Evolutionary conservation across 768 basidiomycete species (phyloP).

Genomic region (Trametes gibbosa): DNA sequence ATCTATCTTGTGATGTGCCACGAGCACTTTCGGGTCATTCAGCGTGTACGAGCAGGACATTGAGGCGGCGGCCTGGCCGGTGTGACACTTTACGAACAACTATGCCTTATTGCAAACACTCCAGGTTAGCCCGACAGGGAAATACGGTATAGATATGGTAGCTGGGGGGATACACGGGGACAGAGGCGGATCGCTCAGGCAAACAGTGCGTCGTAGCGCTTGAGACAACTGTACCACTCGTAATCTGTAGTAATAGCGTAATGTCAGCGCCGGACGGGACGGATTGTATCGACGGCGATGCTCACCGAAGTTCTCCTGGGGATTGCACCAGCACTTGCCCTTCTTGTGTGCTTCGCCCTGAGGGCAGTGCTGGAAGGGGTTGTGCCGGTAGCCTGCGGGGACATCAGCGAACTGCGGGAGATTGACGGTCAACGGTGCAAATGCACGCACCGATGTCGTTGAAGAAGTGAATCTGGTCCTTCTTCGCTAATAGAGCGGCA

Average conservation of each 20-base stretch:
- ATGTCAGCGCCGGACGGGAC: conserved; percentile 6
- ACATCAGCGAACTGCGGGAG: neutral
- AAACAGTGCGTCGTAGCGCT: conserved; percentile 69
- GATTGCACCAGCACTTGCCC: conserved; percentile 88
- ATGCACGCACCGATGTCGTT: conserved; percentile 68
- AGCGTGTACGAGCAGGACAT: too few species aligned
- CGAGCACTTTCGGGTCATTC: too few species aligned
- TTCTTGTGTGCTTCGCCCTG: conserved; percentile 68
- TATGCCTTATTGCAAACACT: neutral
- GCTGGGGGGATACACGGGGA: neutral
- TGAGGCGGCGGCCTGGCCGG: too few species aligned
- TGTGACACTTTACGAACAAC: too few species aligned
- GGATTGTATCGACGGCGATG: neutral
- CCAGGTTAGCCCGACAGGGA: neutral
- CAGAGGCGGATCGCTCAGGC: conserved; percentile 9
- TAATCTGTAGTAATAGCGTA: conserved; percentile 47
- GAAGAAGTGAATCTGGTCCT: conserved; percentile 93
- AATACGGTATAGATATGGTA: conserved; percentile 6
- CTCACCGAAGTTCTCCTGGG: conserved; percentile 70
- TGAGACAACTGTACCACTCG: conserved; percentile 88
- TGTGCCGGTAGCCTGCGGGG: conserved; percentile 68
- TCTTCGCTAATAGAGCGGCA: conserved; percentile 82
- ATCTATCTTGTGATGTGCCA: conserved; percentile 61
- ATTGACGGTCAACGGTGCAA: neutral
- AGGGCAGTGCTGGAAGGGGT: conserved; percentile 93